A percentile compares a stretch with the other conserved stretches of the same genome.
Conservation (phyloP, 495 filamentous ascomycete species). For the Daldinia vernicosa region DNA sequence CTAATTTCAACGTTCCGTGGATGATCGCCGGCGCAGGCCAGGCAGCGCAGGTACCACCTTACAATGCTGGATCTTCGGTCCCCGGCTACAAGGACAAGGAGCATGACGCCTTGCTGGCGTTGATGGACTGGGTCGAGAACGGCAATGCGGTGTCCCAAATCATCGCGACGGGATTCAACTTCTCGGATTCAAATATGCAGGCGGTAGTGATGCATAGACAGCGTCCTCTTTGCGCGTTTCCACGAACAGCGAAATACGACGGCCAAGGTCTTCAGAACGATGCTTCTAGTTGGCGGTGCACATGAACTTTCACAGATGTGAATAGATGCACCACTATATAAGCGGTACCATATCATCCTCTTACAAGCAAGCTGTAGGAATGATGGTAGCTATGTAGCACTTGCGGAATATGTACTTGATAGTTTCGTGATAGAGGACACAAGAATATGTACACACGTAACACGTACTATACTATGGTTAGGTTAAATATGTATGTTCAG, state of each 20-base stretch:
- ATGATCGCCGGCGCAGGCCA: conserved; percentile 53
- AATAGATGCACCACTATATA: not conserved
- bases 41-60: conserved; percentile 44
- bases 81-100: conserved; percentile 53
- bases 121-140: conserved; percentile 64
- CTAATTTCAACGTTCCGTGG: conserved; percentile 56
- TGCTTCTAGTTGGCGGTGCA: conserved; percentile 42
- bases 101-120: conserved; percentile 58
- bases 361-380: not conserved
- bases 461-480: too few relatives aligned
- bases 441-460: not conserved
- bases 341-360: not conserved
- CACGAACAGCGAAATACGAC: conserved; percentile 40
- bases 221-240: conserved; percentile 55
- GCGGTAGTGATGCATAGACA: conserved; percentile 50
- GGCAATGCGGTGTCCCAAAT: conserved; percentile 49
- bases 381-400: not conserved
- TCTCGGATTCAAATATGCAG: conserved; percentile 39
- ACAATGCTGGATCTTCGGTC: conserved; percentile 41
- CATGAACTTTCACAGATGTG: not conserved
- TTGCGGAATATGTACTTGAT: not conserved
- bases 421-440: not conserved
- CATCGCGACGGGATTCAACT: conserved; percentile 53
- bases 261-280: conserved; percentile 36
- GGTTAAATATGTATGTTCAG: not conserved